phyloP scores from a whole-genome alignment of 352 stramenopile species.

The Pythium apleroticum region DNA sequence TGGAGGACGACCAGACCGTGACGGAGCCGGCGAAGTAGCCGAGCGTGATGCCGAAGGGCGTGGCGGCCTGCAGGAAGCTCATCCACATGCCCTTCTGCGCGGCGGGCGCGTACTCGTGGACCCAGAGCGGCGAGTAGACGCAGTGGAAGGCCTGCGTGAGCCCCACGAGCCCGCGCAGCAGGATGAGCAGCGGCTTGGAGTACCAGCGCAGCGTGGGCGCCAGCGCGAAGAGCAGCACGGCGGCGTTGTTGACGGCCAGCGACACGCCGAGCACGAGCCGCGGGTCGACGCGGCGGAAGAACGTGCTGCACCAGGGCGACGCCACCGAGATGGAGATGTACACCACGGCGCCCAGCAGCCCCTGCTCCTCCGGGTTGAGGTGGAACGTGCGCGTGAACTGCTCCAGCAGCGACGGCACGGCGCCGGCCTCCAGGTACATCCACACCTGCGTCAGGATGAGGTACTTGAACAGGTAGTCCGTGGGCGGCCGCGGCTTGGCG shows the following conservation, averaged over 20 bases:
- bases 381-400: constrained; percentile 80
- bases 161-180: constrained; percentile 66
- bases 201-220: constrained; percentile 58
- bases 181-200: constrained; percentile 78
- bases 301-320: constrained; percentile 75
- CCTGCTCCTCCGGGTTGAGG: constrained; percentile 76
- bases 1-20: constrained; percentile 50
- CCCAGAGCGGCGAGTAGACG: constrained; percentile 85
- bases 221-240: constrained; percentile 70
- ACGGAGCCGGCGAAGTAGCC: constrained; percentile 79
- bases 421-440: constrained; percentile 86
- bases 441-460: constrained; percentile 83
- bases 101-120: constrained; percentile 82
- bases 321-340: constrained; percentile 83
- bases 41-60: constrained; percentile 73
- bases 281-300: constrained; percentile 78
- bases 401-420: constrained; percentile 79
- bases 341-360: constrained; percentile 75
- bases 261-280: constrained; percentile 64
- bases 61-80: constrained; percentile 80
- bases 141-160: constrained; percentile 82
- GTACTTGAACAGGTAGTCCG: constrained; percentile 85
- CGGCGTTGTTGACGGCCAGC: constrained; percentile 78
- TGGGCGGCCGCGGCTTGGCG: constrained; percentile 5
- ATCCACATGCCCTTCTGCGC: constrained; percentile 75